Conservation (phyloP, 768 basidiomycete species). For the Leccinum boreale region DNA sequence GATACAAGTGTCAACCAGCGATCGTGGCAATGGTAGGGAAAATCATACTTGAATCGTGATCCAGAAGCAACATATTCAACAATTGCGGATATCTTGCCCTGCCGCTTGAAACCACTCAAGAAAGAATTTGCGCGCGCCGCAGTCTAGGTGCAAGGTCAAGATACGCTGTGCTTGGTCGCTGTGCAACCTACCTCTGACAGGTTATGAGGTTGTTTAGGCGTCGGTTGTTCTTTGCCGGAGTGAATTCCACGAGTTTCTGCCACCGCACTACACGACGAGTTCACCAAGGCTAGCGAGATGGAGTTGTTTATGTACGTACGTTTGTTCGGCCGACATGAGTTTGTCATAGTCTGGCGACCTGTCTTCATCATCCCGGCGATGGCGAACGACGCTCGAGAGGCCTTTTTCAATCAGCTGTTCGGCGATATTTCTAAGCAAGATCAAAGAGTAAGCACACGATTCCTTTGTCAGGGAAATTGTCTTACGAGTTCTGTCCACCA, state of each 20-base stretch:
- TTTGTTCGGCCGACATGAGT: constrained; percentile 91
- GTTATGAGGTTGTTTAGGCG: constrained; percentile 81
- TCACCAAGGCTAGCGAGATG: neutral
- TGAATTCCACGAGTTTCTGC: constrained; percentile 82
- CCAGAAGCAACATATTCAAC: constrained; percentile 94
- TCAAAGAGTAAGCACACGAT: constrained; percentile 2
- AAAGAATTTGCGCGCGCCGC: constrained; percentile 79
- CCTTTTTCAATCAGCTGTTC: constrained; percentile 95
- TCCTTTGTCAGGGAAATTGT: neutral
- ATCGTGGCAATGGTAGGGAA: neutral
- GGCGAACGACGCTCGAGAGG: constrained; percentile 83
- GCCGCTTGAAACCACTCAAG: constrained; percentile 86
- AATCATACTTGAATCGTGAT: constrained; percentile 85
- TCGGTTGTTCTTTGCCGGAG: constrained; percentile 82
- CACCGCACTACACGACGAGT: constrained; percentile 54
- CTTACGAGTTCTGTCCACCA: constrained; percentile 77
- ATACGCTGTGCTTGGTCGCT: neutral
- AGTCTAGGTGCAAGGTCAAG: constrained; percentile 40
- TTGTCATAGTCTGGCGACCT: constrained; percentile 96
- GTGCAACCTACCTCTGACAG: constrained; percentile 72
- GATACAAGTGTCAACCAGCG: constrained; percentile 1
- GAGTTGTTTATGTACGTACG: constrained; percentile 48
- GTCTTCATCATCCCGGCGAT: constrained; percentile 93
- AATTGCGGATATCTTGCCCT: constrained; percentile 77
- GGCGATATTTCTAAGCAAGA: constrained; percentile 71